Evolutionary conservation across 2,329 filamentous ascomycete genomes (phyloP).

Genomic region (Didymella sp.): DNA sequence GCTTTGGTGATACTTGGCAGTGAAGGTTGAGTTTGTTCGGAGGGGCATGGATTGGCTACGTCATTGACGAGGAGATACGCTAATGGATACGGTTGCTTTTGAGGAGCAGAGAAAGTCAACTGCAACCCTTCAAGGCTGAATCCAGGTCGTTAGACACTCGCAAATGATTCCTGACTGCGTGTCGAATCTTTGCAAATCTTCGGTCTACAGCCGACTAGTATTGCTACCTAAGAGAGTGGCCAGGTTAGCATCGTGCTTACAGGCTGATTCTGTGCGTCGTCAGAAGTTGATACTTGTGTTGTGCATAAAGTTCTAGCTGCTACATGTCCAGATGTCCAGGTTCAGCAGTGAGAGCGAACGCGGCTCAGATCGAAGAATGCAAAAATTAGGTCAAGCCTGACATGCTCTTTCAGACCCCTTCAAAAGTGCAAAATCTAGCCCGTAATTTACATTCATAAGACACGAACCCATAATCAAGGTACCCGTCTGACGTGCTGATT

Average conservation of each 20-base stretch:
- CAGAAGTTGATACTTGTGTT: not conserved
- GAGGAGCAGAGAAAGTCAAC: too few species aligned
- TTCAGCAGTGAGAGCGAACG: too few species aligned
- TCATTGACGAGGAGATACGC: constrained; percentile 6
- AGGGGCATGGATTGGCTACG: constrained; percentile 9
- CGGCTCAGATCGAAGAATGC: not conserved
- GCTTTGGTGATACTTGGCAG: constrained; percentile 19
- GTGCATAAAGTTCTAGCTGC: not conserved
- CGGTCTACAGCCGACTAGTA: too few species aligned
- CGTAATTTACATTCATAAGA: not conserved
- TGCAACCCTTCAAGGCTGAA: too few species aligned
- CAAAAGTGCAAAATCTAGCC: not conserved
- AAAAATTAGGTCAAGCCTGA: not conserved
- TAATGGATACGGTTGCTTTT: not conserved
- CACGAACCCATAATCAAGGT: not conserved
- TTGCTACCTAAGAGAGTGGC: too few species aligned
- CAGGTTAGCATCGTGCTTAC: not conserved
- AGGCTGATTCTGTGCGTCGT: not conserved
- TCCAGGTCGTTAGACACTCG: too few species aligned
- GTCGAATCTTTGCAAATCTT: too few species aligned
- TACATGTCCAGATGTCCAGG: too few species aligned
- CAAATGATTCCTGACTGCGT: too few species aligned
- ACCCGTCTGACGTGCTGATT: not conserved
- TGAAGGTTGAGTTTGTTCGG: not conserved
- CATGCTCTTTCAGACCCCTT: not conserved